Base-by-base conservation (phyloP, 176 grass and related monocot genomes). In the Rhynchospora breviuscula region DNA sequence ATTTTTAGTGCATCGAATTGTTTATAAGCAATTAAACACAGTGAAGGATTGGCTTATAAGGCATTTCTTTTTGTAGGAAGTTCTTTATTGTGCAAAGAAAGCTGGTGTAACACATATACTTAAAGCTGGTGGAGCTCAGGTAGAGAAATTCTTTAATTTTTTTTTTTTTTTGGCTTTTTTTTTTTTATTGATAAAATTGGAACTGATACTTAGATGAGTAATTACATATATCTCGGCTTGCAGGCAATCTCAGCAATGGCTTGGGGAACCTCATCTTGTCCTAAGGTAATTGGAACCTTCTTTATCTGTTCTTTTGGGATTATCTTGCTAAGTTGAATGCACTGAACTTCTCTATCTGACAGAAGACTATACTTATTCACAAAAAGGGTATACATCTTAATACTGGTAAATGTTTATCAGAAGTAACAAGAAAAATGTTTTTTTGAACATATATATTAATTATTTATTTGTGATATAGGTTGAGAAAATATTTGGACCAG, bases 11-110 rank as follows among this genome's bases (percentile, higher is more conserved):
- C 45, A 63, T 54, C 33, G 11, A 64, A 61, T 64, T 61, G 2
- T n/a, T 22, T n/a, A n/a, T n/a, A n/a, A n/a, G n/a, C n/a, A n/a
- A n/a, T n/a, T n/a, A n/a, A n/a, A 29, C 11, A 29, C 11, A 81
- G 3, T 79, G 58, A 71, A 67, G 18, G 8, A 85, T 8, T 67
- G 15, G 23, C 51, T 70, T 13, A 10, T 65, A 56, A 14, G 19
- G 46, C 10, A 81, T 17, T 33, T 17, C 33, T 76, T 25, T 40
- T 54, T 92, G 12, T 86, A 98, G 95, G 95, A 98, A 83, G 92
- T 98, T 89, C 88, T 97, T 66, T 98, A 98, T 60, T 98, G 95
- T 91, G 92, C 95, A 68, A 94, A 98, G 40, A 98, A 91, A 91
- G 89, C 95, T 83, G 95, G 92, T 40, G 95, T 93, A 5, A 98